Conservation (phyloP, 257 asterid species). For the Fraxinus pennsylvanica region DNA sequence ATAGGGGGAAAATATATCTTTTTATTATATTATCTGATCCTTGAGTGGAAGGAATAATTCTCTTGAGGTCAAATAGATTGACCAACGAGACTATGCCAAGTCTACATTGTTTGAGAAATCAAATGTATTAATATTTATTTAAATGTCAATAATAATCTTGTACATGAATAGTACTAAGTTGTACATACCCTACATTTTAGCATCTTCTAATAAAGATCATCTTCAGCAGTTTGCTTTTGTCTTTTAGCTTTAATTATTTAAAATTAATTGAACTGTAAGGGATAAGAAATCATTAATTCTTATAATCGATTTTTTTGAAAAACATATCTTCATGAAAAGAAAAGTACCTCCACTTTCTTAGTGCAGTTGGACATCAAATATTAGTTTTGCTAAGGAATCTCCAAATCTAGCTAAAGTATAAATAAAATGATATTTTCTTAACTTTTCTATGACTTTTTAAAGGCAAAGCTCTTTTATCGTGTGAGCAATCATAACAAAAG, state of each 20-base stretch:
- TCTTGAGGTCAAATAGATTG: too few relatives aligned
- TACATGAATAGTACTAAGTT: too few relatives aligned
- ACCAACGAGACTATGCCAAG: not conserved
- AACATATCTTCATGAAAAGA: not conserved
- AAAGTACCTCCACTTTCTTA: not conserved
- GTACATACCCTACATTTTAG: too few relatives aligned
- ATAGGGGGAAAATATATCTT: too few relatives aligned
- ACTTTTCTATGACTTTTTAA: slow-evolving; percentile 10
- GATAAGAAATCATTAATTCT: slow-evolving; percentile 1
- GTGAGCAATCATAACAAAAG: not conserved
- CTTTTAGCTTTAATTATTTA: not conserved
- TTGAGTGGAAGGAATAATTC: too few relatives aligned
- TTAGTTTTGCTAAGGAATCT: not conserved
- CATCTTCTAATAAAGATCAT: not conserved
- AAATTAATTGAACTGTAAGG: slow-evolving; percentile 10
- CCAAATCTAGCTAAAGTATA: not conserved
- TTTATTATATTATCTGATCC: too few relatives aligned
- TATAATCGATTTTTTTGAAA: not conserved
- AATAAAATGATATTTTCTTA: slow-evolving; percentile 22
- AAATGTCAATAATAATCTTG: too few relatives aligned
- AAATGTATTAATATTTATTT: too few relatives aligned
- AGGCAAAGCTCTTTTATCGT: not conserved
- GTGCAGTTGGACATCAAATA: not conserved
- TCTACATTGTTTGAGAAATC: not conserved
- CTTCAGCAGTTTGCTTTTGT: not conserved